Conservation (phyloP, 164 flowering plant species). For the Houttuynia cordata region DNA sequence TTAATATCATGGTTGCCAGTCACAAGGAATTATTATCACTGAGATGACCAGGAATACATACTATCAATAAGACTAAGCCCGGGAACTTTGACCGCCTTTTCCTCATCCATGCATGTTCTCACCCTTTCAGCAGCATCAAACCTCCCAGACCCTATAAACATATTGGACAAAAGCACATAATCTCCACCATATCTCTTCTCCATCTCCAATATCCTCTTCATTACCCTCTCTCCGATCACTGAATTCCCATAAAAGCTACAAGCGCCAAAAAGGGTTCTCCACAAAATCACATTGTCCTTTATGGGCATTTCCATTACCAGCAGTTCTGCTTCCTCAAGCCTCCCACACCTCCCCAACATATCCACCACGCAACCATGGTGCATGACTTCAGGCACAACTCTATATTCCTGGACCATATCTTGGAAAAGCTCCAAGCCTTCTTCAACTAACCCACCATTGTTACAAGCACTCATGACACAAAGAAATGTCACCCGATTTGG, state of each 20-base stretch:
- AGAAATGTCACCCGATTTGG: slow-evolving; percentile 20
- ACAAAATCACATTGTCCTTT: slow-evolving; percentile 11
- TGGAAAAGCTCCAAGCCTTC: slow-evolving; percentile 13
- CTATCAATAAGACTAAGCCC: slow-evolving; percentile 14
- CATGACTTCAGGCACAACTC: slow-evolving; percentile 12
- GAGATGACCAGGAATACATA: not conserved
- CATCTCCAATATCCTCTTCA: slow-evolving; percentile 8
- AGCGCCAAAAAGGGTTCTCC: slow-evolving; percentile 21
- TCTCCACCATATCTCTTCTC: slow-evolving; percentile 13
- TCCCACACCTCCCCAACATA: slow-evolving; percentile 21
- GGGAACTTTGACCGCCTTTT: slow-evolving; percentile 9
- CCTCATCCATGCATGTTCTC: slow-evolving; percentile 12
- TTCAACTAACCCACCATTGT: slow-evolving; percentile 20
- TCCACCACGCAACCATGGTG: slow-evolving; percentile 21
- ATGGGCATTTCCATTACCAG: slow-evolving; percentile 12
- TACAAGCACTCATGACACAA: slow-evolving; percentile 19
- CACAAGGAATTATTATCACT: no score
- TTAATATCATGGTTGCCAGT: no score
- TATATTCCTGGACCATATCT: slow-evolving; percentile 10
- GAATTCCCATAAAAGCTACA: slow-evolving; percentile 18
- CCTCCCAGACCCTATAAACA: slow-evolving; percentile 15
- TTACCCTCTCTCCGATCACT: slow-evolving; percentile 14
- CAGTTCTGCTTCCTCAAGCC: slow-evolving; percentile 18
- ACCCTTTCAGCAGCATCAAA: slow-evolving; percentile 16
- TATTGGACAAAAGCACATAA: slow-evolving; percentile 19